Conservation (phyloP, 768 basidiomycete genomes). For the Butyriboletus loyo region DNA sequence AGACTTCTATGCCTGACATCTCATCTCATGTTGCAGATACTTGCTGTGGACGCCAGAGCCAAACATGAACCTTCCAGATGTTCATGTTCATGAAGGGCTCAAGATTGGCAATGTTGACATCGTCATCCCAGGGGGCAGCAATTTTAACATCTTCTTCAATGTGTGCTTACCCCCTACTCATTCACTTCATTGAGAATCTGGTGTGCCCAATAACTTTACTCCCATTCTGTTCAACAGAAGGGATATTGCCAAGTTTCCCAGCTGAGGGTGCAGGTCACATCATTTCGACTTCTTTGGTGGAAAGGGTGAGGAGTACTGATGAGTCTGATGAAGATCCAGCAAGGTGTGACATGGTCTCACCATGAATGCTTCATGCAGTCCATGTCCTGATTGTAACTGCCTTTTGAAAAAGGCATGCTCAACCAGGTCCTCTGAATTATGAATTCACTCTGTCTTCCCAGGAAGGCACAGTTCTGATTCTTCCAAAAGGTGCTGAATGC, state of each 20-base stretch:
- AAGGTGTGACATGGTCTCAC: background rate
- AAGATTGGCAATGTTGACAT: slow-evolving; percentile 37
- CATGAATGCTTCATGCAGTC: too few relatives aligned
- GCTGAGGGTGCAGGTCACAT: slow-evolving; percentile 10
- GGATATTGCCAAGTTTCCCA: slow-evolving; percentile 5
- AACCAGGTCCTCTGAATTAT: slow-evolving; percentile 3
- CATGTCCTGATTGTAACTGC: background rate
- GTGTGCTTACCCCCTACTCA: slow-evolving; percentile 30
- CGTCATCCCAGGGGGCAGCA: slow-evolving; percentile 28
- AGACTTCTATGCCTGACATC: slow-evolving; percentile 17
- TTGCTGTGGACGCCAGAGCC: slow-evolving; percentile 35
- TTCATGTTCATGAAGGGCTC: slow-evolving; percentile 26
- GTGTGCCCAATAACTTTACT: slow-evolving; percentile 27
- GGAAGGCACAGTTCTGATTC: slow-evolving; percentile 32
- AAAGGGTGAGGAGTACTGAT: background rate
- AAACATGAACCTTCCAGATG: slow-evolving; percentile 17
- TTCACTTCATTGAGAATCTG: slow-evolving; percentile 3
- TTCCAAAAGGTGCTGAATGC: slow-evolving; percentile 30
- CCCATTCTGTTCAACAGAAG: slow-evolving; percentile 16
- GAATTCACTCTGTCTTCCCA: slow-evolving; percentile 13
- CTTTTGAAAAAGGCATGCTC: background rate
- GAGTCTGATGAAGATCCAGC: background rate
- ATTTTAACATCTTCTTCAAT: slow-evolving; percentile 38
- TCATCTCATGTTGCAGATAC: slow-evolving; percentile 25
- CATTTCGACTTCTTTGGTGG: slow-evolving; percentile 11